A percentile compares a stretch with the other conserved stretches of the same genome.
phyloP scores from a whole-genome alignment of 164 flowering plant species.

The Brasenia schreberi region DNA sequence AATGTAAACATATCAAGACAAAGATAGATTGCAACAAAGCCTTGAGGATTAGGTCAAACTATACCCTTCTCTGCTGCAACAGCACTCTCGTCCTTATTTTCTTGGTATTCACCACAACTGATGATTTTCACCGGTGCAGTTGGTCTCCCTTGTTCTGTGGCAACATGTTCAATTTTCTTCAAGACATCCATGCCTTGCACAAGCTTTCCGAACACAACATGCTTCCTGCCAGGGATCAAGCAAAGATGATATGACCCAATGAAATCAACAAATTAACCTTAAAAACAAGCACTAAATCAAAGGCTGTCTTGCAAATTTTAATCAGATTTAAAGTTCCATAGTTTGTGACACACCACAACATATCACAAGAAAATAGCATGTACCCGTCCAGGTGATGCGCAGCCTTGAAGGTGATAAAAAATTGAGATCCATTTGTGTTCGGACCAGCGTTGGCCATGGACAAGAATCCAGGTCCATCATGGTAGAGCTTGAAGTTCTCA shows the following conservation, averaged over 20 bases:
- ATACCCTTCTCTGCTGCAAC: slow-evolving; percentile 2
- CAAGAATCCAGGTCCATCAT: slow-evolving; percentile 73
- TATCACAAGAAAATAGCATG: no score
- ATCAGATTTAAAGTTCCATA: no score
- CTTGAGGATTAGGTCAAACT: not conserved
- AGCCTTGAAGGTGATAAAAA: slow-evolving; percentile 62
- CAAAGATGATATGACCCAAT: not conserved
- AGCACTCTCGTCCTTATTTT: slow-evolving; percentile 17
- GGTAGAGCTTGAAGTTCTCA: slow-evolving; percentile 58
- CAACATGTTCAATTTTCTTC: slow-evolving; percentile 61
- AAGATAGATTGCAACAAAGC: not conserved
- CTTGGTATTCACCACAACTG: slow-evolving; percentile 63
- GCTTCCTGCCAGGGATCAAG: slow-evolving; percentile 41
- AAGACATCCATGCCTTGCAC: slow-evolving; percentile 63
- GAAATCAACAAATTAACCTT: not conserved
- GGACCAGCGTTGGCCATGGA: slow-evolving; percentile 85
- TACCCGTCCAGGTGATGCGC: slow-evolving; percentile 78
- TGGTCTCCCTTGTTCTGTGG: slow-evolving; percentile 38
- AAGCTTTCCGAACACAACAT: slow-evolving; percentile 85
- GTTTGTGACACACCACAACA: no score
- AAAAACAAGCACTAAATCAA: no score
- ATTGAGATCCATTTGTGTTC: slow-evolving; percentile 67
- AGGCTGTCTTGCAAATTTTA: no score
- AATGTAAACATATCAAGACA: not conserved
- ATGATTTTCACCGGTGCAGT: slow-evolving; percentile 75